Conservation (phyloP, 208 protist genomes). For the Trypanosoma avium region DNA sequence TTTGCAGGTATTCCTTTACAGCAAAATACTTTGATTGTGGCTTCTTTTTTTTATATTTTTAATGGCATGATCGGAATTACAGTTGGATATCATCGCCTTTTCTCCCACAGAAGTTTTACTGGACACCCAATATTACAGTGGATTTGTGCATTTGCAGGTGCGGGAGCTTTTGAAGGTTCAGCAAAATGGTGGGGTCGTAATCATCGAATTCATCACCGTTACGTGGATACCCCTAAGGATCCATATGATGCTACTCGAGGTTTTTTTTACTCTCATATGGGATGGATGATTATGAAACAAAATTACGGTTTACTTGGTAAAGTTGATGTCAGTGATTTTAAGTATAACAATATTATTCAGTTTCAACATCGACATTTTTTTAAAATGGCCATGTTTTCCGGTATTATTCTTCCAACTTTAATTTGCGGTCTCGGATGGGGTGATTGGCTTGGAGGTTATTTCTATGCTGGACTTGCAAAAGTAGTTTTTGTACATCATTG, state of each 20-base stretch:
- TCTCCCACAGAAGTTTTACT: conserved; percentile 85
- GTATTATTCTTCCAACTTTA: conserved; percentile 82
- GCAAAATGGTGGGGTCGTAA: conserved; percentile 90
- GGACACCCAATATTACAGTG: conserved; percentile 56
- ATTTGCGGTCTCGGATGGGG: conserved; percentile 82
- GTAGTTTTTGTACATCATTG: conserved; percentile 87
- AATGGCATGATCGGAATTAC: conserved; percentile 90
- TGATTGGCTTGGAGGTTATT: conserved; percentile 87
- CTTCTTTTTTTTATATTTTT: conserved; percentile 72
- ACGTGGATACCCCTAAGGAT: conserved; percentile 90
- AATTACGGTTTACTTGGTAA: conserved; percentile 76
- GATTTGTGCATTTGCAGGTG: conserved; percentile 76
- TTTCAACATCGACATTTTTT: conserved; percentile 90
- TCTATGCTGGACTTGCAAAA: conserved; percentile 76
- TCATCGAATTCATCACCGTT: conserved; percentile 92
- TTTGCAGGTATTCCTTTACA: conserved; percentile 58
- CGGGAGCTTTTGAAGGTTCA: conserved; percentile 90
- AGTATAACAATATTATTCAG: conserved; percentile 80
- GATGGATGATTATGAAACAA: conserved; percentile 94
- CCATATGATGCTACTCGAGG: conserved; percentile 90
- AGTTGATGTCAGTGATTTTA: conserved; percentile 86
- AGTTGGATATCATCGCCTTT: conserved; percentile 89
- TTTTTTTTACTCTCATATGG: conserved; percentile 91
- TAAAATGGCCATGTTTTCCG: conserved; percentile 78
- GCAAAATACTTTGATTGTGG: conserved; percentile 70